Base-by-base conservation (phyloP, 345 rosid species). In the Nasturtium officinale region DNA sequence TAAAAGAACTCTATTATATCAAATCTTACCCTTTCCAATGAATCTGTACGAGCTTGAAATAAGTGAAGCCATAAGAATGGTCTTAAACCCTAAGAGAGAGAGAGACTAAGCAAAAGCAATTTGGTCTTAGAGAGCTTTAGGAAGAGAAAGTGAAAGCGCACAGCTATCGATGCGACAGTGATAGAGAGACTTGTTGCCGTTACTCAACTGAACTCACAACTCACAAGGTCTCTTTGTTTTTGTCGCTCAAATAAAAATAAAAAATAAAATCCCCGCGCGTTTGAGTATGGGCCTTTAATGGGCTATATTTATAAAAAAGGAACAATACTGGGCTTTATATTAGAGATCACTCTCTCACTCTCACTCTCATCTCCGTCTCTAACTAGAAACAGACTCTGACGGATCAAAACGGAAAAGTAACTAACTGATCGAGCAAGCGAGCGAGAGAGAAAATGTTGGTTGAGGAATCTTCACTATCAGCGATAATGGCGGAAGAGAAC, bases 11-110 rank as follows among this genome's bases (percentile, higher is more conserved):
- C 15, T 5, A 30, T 21, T 4, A 12, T 0, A 69, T 2, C 15
- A 55, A 47, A 56, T 45, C 29, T 12, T 62, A 69, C 75, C 71
- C 26, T 13, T 69, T 54, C 45, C 65, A 26, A 53, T 7, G 79
- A 76, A 76, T 69, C n/a, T 61, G 20, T 4, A 61, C 37, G 65
- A 61, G 33, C 18, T 61, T 45, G 74, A 54, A 47, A 11, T 17
- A 60, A 53, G 17, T 45, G 75, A 61, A 76, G 47, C 71, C 79
- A 69, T 76, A 26, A 52, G 45, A 2, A 48, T 47, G 66, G 23
- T 68, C 62, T 60, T 75, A 52, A 74, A 68, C 79, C 79, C 65
- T 68, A 69, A 57, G 26, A 29, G 62, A 57, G 26, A 29, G 62
- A 42, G 48, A 50, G 42, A 38, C 43, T 38, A n/a, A 12, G n/a